Evolutionary conservation across 2,329 filamentous ascomycete genomes (phyloP), one percentile per base, ranked within the genome.

Genomic region (Aspergillus sp.): DNA sequence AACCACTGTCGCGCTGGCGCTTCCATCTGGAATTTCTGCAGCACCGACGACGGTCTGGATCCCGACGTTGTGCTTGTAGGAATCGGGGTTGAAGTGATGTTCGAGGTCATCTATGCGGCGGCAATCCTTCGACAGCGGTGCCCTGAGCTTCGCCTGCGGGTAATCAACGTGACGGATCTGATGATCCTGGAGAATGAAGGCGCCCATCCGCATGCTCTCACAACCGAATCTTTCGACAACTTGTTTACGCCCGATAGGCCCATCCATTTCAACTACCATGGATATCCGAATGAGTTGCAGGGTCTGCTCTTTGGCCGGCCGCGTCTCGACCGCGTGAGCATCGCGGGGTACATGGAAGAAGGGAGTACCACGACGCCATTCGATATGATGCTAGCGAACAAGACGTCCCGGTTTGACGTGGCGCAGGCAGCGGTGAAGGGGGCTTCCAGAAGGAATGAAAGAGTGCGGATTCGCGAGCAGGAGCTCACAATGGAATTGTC

Each of bases 351-450:
- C 58, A 77, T 77, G 22, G 84, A 88, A 61, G 84, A 88, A 65
- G 85, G 84, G 0, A 82, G 76, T 48, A 87, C 84, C 1, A 88
- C 84, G 0, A 87, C 84, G 2, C 84, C 84, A 2, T 87, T 88
- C 59, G 82, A 87, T 60, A 87, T 87, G 84, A 83, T 87, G 83
- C 73, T 87, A 1, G 66, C 80, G 4, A 88, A 88, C 60, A 60
- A 72, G 17, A 81, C 84, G 1, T 84, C 78, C 16, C 72, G 84
- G 40, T 88, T 80, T 58, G 77, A 87, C 63, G 75, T 87, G 17
- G 82, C 81, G 0, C 73, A 78, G 55, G 68, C 76, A 10, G 84
- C 83, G 2, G 60, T 87, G 45, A 70, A 67, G 41, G 78, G 76
- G 1, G 82, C 70, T 0, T 73, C 77, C 1, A 69, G 67, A 59